Conservation (phyloP, 2,329 filamentous ascomycete species). For the Grosmannia serpens region DNA sequence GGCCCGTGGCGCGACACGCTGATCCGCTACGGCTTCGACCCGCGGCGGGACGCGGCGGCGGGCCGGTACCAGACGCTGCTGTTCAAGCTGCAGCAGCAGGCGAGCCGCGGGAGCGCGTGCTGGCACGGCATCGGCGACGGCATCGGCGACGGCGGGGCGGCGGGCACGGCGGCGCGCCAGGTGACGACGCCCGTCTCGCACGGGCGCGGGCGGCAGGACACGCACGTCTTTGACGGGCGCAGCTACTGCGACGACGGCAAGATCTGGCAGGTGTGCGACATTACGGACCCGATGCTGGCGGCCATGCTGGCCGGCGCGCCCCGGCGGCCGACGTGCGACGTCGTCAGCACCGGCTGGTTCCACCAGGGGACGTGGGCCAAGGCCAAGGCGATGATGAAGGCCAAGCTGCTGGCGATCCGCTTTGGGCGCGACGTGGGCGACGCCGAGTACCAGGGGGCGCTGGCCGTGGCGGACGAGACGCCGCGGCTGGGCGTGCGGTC, state of each 20-base stretch:
- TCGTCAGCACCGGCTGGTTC: slow-evolving; percentile 67
- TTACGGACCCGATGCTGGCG: slow-evolving; percentile 65
- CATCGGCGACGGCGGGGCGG: slow-evolving; percentile 2
- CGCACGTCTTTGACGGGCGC: slow-evolving; percentile 75
- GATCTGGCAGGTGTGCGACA: slow-evolving; percentile 89
- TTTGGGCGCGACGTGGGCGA: slow-evolving; percentile 40
- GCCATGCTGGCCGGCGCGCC: slow-evolving; percentile 53
- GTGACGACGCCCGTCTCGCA: not conserved
- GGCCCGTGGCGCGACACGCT: slow-evolving; percentile 88
- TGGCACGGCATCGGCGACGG: slow-evolving; percentile 17
- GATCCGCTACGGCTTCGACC: slow-evolving; percentile 77
- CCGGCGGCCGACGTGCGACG: slow-evolving; percentile 47
- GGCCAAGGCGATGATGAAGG: slow-evolving; percentile 76
- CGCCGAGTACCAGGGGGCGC: slow-evolving; percentile 31
- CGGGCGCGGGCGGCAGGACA: slow-evolving; percentile 27
- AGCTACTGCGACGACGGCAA: slow-evolving; percentile 69
- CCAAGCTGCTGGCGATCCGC: slow-evolving; percentile 63
- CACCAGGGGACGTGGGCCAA: slow-evolving; percentile 72
- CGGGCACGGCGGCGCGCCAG: not conserved
- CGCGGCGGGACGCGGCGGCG: slow-evolving; percentile 62
- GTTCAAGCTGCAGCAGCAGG: slow-evolving; percentile 57
- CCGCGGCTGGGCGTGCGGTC: slow-evolving; percentile 16
- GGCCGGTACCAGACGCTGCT: slow-evolving; percentile 81
- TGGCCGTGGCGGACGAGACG: slow-evolving; percentile 25
- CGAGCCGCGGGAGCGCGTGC: slow-evolving; percentile 29